Conservation (phyloP, 192 early-diverging fungal species). For the Rhizophagus prolifer region DNA sequence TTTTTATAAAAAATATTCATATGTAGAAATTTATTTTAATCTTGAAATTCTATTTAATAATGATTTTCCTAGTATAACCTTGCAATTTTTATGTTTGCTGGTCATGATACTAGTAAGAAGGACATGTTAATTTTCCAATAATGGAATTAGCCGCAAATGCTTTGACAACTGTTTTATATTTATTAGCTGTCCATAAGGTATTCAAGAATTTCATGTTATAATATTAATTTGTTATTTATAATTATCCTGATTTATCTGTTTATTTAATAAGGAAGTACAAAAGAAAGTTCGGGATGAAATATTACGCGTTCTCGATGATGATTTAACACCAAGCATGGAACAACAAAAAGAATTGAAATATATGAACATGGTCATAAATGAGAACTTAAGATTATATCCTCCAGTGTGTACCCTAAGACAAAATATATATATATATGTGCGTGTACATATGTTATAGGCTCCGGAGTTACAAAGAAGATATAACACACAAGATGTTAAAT, state of each 20-base stretch:
- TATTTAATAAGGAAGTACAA: slow-evolving; percentile 1
- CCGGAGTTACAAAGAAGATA: neutral
- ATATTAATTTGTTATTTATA: neutral
- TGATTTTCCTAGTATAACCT: neutral
- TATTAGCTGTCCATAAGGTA: neutral
- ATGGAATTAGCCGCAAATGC: neutral
- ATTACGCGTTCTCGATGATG: neutral
- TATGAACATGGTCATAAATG: slow-evolving; percentile 3
- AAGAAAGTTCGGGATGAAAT: neutral
- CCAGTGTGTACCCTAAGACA: neutral
- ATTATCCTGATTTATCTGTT: too few species aligned
- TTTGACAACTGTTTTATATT: neutral
- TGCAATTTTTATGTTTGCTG: neutral
- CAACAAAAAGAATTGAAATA: neutral
- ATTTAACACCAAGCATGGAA: neutral
- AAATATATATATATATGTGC: neutral
- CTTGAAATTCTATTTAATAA: neutral
- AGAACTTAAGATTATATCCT: slow-evolving; percentile 4
- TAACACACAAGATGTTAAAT: neutral
- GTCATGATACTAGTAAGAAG: slow-evolving; percentile 7
- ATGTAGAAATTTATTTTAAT: neutral
- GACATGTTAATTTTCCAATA: neutral
- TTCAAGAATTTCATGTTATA: neutral
- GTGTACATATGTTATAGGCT: neutral
- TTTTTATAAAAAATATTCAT: neutral